Evolutionary conservation across 345 rosid genomes (phyloP), one percentile per base, ranked within the genome.

Genomic region (Eutrema heterophyllum): DNA sequence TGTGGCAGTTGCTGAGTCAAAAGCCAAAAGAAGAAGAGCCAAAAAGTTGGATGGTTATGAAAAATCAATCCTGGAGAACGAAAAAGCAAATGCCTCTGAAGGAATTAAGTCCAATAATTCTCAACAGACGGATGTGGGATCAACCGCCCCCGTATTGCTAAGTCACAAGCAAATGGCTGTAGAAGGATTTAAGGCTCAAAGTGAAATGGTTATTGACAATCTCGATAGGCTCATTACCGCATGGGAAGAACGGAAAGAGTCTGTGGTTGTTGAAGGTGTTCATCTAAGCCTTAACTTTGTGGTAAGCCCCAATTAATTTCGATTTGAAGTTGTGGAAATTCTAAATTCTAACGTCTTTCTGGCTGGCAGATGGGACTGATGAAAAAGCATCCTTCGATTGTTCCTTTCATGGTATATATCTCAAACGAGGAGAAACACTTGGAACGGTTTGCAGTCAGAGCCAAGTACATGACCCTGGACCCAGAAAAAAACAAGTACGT

Each of bases 201-300:
- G 99, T 69, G 99, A 96, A 81, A 96, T 92, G 98, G 99, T 96
- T 11, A 96, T 96, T 24, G 99, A 96, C 67, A 96, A 97, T 82
- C 98, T 96, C n/a, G 97, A 92, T 78, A 86, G 99, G 55, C 87
- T 92, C 63, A 90, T 96, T 65, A 90, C 99, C 65, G 85, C 90
- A 2, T 96, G 99, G 99, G 99, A 96, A 82, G 96, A 89, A 63
- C 79, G 95, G 79, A 96, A 92, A 81, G 98, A 96, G 78, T 96
- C 99, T 7, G 99, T 96, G 5, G 84, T 96, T 55, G 96, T 96
- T 33, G 99, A 96, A 86, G 99, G 99, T 73, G 99, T 96, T 68
- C 99, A 96, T 78, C 73, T 96, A 61, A 96, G 99, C 81, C 98
- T 96, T 29, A 96, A 96, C 86, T 96, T 96, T 85, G 98, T 96